Conservation (phyloP, 257 asterid species). For the Solanum arcanum region DNA sequence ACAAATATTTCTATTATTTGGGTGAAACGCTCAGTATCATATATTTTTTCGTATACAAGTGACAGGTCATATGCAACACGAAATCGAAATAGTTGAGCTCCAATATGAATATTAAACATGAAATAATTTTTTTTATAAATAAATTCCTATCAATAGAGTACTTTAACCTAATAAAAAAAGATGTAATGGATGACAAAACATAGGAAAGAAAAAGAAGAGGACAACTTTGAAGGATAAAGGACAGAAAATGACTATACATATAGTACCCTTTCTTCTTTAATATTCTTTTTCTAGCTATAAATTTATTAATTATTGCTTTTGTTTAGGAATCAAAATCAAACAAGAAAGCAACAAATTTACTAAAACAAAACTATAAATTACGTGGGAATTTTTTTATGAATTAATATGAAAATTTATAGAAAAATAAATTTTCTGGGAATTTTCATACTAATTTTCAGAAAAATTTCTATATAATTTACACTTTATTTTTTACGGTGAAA, state of each 20-base stretch:
- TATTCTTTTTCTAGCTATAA: not conserved
- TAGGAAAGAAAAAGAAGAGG: not conserved
- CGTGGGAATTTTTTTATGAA: too few species aligned
- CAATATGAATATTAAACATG: accelerated
- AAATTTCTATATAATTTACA: too few species aligned
- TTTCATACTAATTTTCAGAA: too few species aligned
- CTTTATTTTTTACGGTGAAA: too few species aligned
- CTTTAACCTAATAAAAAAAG: not conserved
- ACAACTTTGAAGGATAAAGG: not conserved
- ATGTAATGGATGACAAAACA: not conserved
- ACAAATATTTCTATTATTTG: not conserved
- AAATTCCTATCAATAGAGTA: not conserved
- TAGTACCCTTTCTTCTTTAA: not conserved
- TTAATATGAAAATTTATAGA: too few species aligned
- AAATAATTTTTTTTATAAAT: too few species aligned
- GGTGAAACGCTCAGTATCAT: too few species aligned
- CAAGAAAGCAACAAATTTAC: not conserved
- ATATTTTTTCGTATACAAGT: accelerated
- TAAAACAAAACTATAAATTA: too few species aligned
- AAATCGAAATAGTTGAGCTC: too few species aligned
- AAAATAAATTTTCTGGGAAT: accelerated
- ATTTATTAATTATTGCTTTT: not conserved
- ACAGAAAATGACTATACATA: not conserved
- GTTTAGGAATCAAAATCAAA: not conserved
- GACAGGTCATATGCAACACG: not conserved